These are phyloP conservation scores for Fraxinus nigra DNA, from an alignment of 305 asterid species.

Conservation along the genomic window DNA sequence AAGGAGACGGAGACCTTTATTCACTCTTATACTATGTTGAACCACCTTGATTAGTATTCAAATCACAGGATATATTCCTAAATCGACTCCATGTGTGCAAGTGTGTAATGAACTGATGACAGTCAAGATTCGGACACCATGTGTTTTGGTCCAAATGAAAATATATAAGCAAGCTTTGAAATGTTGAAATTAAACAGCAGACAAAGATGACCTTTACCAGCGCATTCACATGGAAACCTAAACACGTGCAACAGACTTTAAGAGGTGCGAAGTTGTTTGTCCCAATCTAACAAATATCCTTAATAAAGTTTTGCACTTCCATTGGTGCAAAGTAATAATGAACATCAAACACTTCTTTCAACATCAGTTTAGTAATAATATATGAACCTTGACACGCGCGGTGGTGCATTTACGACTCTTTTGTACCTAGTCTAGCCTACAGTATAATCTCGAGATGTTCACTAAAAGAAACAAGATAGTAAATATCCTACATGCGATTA, in stretches of 20 bases:
- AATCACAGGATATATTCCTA: not conserved
- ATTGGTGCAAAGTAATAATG: too few species aligned
- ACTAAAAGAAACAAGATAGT: too few species aligned
- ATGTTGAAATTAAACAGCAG: not conserved
- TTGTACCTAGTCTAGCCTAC: too few species aligned
- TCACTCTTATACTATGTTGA: not conserved
- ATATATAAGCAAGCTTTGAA: not conserved
- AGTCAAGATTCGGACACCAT: not conserved
- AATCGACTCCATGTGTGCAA: not conserved
- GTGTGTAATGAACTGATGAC: not conserved
- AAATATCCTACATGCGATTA: too few species aligned
- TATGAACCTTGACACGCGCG: too few species aligned
- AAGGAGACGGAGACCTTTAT: not conserved
- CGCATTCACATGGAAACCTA: not conserved
- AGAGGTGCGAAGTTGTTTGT: not conserved
- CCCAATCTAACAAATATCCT: not conserved
- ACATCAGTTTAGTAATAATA: too few species aligned
- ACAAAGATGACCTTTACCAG: not conserved
- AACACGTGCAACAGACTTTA: not conserved
- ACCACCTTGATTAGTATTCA: not conserved
- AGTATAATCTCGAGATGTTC: too few species aligned
- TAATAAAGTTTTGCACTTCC: not conserved
- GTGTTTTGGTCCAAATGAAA: not conserved
- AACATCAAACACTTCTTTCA: too few species aligned
- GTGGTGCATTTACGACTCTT: too few species aligned